Conservation (phyloP, 2,329 filamentous ascomycete genomes). For the Cytospora paraplurivora region DNA sequence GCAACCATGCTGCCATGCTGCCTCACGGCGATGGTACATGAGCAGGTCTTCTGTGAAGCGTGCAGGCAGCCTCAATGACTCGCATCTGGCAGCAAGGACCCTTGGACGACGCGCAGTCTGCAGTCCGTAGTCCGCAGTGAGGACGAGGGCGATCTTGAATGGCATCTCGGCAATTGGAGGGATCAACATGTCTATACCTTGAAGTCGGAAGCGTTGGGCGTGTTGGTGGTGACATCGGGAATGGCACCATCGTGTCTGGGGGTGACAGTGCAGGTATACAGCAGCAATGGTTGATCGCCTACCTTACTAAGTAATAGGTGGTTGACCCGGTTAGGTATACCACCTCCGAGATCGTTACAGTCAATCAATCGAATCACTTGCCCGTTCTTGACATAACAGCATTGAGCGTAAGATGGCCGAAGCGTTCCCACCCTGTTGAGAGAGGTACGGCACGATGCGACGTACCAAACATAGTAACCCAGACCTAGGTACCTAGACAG, state of each 20-base stretch:
- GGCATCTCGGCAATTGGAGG: slow-evolving; percentile 7
- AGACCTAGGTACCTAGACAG: too few species aligned
- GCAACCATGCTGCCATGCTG: too few species aligned
- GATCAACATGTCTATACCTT: background rate
- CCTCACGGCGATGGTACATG: too few species aligned
- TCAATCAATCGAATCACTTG: background rate
- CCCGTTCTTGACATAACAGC: background rate
- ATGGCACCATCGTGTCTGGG: background rate
- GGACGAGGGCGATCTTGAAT: slow-evolving; percentile 1
- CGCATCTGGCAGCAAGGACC: slow-evolving; percentile 17
- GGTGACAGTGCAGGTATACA: background rate
- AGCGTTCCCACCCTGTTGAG: background rate
- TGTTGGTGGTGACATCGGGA: background rate
- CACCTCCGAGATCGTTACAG: background rate
- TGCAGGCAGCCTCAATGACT: slow-evolving; percentile 20
- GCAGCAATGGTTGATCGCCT: too few species aligned
- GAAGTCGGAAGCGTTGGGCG: background rate
- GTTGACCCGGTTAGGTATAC: background rate
- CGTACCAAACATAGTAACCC: too few species aligned
- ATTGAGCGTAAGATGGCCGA: background rate
- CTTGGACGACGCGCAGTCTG: slow-evolving; percentile 3
- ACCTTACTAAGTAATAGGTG: background rate
- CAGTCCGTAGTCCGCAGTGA: background rate
- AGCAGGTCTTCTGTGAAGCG: background rate
- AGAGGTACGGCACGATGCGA: background rate